Evolutionary conservation across 768 basidiomycete species (phyloP), one percentile per base, ranked within the genome.

Genomic region (Boletus fagicola): DNA sequence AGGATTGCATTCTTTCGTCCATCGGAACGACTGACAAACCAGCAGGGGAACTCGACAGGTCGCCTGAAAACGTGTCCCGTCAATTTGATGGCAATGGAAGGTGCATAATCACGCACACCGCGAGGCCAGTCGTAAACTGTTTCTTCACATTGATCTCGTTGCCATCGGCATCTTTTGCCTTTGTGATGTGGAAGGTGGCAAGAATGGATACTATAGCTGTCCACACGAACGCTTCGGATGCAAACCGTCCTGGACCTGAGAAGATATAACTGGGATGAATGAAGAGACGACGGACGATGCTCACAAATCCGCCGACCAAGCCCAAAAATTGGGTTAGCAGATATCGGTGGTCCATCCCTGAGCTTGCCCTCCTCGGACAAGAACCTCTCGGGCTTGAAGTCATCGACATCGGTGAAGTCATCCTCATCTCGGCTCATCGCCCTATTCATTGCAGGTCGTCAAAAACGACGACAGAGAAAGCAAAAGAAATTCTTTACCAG

Each of bases 371-470:
- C 40, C 18, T 49, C 51, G 22, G 54, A 38, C 28, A 71, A 30
- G 44, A 68, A 68, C 39, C 70, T 51, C 31, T 72, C 70, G 1
- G 70, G 69, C n/a, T 49, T 56, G 40, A 72, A 70, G 4, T 56
- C 70, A 1, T 68, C 67, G 2, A 52, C 56, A 9, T 70, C 68
- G 3, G 35, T 24, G 11, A 58, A 65, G 9, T 9, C 33, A 5
- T 47, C 50, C 28, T 69, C 65, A 5, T 70, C 66, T 30, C 62
- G 54, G 11, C 60, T 36, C 18, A 70, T 72, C 11, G 62, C 70
- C 69, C 69, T 68, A 24, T 42, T 20, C 20, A 35, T 1, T 16
- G 9, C 5, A 24, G 9, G 12, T 52, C 12, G 22, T 53, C 43
- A 22, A 26, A 31, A 46, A 39, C 20, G 30, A 9, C 8, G 22